These are phyloP conservation scores for Morella rubra DNA, from an alignment of 306 rosid genomes.

Conservation along the genomic window DNA sequence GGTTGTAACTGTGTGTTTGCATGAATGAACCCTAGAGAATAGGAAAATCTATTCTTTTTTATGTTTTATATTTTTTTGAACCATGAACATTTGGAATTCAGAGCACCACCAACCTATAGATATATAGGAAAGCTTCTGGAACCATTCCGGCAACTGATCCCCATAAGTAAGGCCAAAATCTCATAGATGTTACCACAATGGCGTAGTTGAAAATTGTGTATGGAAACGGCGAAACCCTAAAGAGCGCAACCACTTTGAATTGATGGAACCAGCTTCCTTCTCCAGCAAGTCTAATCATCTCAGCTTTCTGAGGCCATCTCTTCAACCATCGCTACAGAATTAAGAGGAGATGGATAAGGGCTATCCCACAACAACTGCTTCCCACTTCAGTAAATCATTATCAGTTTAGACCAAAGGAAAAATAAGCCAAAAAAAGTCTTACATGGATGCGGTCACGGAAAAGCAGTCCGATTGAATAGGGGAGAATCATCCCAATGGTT, in stretches of 20 bases:
- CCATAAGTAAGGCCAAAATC: slow-evolving; percentile 89
- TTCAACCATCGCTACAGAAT: slow-evolving; percentile 81
- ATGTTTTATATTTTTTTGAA: background rate
- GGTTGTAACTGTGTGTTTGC: background rate
- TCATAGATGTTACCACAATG: slow-evolving; percentile 85
- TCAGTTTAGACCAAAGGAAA: background rate
- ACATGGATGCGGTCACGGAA: slow-evolving; percentile 94
- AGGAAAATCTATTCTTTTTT: background rate
- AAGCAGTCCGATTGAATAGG: slow-evolving; percentile 75
- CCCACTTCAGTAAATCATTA: slow-evolving; percentile 1
- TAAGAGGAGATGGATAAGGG: slow-evolving; percentile 19
- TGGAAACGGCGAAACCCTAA: slow-evolving; percentile 94
- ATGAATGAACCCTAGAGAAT: background rate
- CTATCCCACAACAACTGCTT: background rate
- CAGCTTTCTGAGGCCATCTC: slow-evolving; percentile 91
- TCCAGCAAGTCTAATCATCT: slow-evolving; percentile 86
- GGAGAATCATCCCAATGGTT: slow-evolving; percentile 96
- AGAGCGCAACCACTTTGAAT: slow-evolving; percentile 85
- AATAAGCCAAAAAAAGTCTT: slow-evolving; percentile 32
- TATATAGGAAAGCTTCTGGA: slow-evolving; percentile 95
- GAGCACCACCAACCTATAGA: slow-evolving; percentile 68
- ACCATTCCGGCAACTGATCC: slow-evolving; percentile 97
- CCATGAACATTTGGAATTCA: background rate
- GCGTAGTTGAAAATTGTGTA: slow-evolving; percentile 98
- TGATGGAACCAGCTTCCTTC: slow-evolving; percentile 94